Evolutionary conservation across 306 rosid species (phyloP).

Genomic region (Medicago lupulina): DNA sequence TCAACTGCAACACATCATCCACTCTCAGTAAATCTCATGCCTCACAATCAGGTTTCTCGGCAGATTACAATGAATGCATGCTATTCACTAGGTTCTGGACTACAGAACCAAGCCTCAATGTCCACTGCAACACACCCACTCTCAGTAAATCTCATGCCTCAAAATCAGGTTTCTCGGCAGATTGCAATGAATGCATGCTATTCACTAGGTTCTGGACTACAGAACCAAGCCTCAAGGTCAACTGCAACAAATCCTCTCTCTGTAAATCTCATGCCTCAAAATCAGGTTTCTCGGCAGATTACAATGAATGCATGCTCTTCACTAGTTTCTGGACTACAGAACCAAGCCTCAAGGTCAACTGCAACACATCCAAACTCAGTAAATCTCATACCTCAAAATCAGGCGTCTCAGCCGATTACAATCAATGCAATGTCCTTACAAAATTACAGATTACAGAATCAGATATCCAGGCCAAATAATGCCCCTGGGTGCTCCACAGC

Average conservation of each 20-base stretch:
- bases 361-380: slow-evolving; percentile 28
- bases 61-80: slow-evolving; percentile 10
- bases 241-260: slow-evolving; percentile 31
- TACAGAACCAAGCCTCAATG: slow-evolving; percentile 23
- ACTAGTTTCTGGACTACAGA: slow-evolving; percentile 6
- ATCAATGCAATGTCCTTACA: slow-evolving; percentile 25
- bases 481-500: slow-evolving; percentile 29
- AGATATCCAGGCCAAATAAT: slow-evolving; percentile 35
- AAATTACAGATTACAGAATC: slow-evolving; percentile 30
- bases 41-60: slow-evolving; percentile 42
- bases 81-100: background rate
- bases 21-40: slow-evolving; percentile 16
- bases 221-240: slow-evolving; percentile 40
- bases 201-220: slow-evolving; percentile 3
- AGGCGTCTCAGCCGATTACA: slow-evolving; percentile 28
- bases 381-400: slow-evolving; percentile 37
- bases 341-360: slow-evolving; percentile 40
- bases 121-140: background rate
- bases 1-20: too few species aligned
- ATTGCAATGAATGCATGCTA: background rate
- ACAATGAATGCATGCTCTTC: slow-evolving; percentile 26
- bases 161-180: slow-evolving; percentile 39
- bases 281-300: slow-evolving; percentile 37
- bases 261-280: slow-evolving; percentile 31
- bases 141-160: slow-evolving; percentile 29